Evolutionary conservation across 2,329 filamentous ascomycete genomes (phyloP), one percentile per base, ranked within the genome.

Genomic region (Apiospora kogelbergensis): DNA sequence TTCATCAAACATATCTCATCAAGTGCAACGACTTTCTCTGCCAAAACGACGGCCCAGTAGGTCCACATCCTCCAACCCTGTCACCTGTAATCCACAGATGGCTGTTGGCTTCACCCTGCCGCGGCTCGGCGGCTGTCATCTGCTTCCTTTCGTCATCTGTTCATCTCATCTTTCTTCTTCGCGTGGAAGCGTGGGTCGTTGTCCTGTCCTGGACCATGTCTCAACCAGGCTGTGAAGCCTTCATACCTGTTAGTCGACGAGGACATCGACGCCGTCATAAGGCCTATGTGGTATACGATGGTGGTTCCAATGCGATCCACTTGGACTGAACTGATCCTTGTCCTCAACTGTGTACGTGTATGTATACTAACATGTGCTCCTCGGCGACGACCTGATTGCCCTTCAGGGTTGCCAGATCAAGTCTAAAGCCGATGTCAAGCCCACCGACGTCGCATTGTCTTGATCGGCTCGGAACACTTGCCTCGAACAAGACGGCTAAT

Each of bases 111-210:
- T 10, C 30, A 60, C 6, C 20, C 37, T 60, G 26, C 30, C 53
- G 53, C 53, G 53, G 53, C 30, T 60, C 53, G 53, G 53, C 53
- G 53, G 53, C 53, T 60, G 53, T 60, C 53, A 60, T n/a, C 26
- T 22, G 48, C 17, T 57, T 20, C 48, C 48, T 57, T 30, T 26
- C 48, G 53, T 60, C 53, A 60, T 37, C 26, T 60, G 53, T 37
- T 60, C 53, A 60, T 37, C 26, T 60, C 30, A 60, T 60, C 26
- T 60, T 17, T 60, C 53, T 33, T 33, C 17, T 33, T 3, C 7
- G 9, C 53, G 20, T 37, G 53, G 53, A 17, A 4, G 9, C 53
- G 20, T 37, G 53, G 53, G 20, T 37, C 26, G 26, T 30, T 30
- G 26, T 30, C 30, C 30, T 37, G 13, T 37, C 53, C 53, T 30